Base-by-base conservation (phyloP, 1,284 basidiomycete genomes). In the Trichosporon faecale region DNA sequence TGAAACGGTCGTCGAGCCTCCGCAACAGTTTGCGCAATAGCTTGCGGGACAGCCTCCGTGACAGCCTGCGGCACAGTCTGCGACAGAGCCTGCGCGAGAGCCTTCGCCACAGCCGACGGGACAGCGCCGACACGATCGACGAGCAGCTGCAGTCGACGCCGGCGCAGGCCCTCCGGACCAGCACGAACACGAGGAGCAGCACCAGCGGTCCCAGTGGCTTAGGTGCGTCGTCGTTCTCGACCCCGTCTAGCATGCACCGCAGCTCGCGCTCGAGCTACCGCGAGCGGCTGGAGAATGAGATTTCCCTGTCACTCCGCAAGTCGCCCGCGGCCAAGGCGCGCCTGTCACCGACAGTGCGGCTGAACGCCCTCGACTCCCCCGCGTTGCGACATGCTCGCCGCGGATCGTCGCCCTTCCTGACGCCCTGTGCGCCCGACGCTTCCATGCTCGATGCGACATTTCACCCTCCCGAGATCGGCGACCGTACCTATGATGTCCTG, bases 401-500 rank as follows among this genome's bases (percentile, higher is more conserved):
- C 16, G 57, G 57, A 33, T 61, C 57, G 5, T 61, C 57, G 29
- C 57, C 57, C 57, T 61, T 61, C 29, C 27, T 61, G 57, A n/a
- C 27, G 27, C 16, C 57, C 27, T 31, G 57, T 31, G 57, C 57
- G 16, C 29, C 57, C 57, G 57, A 70, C 25, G 64, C 55, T 16
- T 68, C 67, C 3, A 68, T 68, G 46, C 70, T 71, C 29, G 70
- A 68, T n/a, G 65, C 61, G 21, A 64, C 67, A 40, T 71, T 66
- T 25, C 40, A 23, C 44, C 52, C 66, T 0, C 46, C 67, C 7
- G 60, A 65, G 7, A 66, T 73, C 21, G 72, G 72, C 25, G 72
- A 73, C 64, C 66, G 44, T 64, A 73, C 72, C 21, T 73, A 73
- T 46, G 72, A 73, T 46, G 72, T 65, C 27, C 72, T 73, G 66